Percentiles rank a stretch among this genome's conserved stretches.
phyloP scores from a whole-genome alignment of 2,329 filamentous ascomycete species.

The Decorospora gaudefroyi region DNA sequence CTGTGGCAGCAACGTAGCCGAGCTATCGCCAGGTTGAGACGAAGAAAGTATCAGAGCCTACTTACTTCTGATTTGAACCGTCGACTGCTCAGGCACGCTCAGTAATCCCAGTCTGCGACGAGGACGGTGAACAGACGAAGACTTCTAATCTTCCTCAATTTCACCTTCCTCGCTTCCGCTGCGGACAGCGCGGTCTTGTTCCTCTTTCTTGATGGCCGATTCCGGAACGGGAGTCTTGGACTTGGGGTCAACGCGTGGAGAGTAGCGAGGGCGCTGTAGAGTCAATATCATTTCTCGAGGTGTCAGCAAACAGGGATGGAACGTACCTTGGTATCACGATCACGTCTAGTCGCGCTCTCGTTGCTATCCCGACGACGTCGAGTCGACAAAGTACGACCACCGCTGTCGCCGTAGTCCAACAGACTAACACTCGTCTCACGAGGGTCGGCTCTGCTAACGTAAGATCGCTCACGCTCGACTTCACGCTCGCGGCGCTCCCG shows the following conservation, averaged over 20 bases:
- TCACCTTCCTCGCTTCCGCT: conserved; percentile 97
- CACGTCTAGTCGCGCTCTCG: conserved; percentile 51
- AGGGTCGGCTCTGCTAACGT: conserved; percentile 76
- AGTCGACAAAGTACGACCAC: conserved; percentile 57
- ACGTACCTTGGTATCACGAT: conserved; percentile 53
- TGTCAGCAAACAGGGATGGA: background rate
- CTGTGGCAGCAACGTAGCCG: background rate
- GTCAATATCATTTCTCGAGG: conserved; percentile 17
- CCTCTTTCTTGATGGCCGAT: conserved; percentile 42
- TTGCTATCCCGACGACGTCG: conserved; percentile 78
- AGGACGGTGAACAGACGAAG: conserved; percentile 7
- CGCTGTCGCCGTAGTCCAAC: conserved; percentile 81
- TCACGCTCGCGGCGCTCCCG: conserved; percentile 86
- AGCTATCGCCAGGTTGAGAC: background rate
- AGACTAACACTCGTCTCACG: conserved; percentile 76
- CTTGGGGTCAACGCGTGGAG: conserved; percentile 60
- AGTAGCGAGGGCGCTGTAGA: conserved; percentile 54
- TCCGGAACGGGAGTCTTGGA: conserved; percentile 59
- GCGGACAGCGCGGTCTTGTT: conserved; percentile 69
- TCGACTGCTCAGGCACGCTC: background rate
- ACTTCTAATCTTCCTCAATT: conserved; percentile 74
- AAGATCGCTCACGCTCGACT: conserved; percentile 84
- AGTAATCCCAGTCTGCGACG: background rate
- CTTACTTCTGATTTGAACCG: conserved; percentile 10
- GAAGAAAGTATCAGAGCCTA: conserved; percentile 6